Percentiles rank a stretch among this genome's conserved stretches.
Evolutionary conservation across 345 rosid species (phyloP).

Genomic region (Cardamine chenopodiifolia): DNA sequence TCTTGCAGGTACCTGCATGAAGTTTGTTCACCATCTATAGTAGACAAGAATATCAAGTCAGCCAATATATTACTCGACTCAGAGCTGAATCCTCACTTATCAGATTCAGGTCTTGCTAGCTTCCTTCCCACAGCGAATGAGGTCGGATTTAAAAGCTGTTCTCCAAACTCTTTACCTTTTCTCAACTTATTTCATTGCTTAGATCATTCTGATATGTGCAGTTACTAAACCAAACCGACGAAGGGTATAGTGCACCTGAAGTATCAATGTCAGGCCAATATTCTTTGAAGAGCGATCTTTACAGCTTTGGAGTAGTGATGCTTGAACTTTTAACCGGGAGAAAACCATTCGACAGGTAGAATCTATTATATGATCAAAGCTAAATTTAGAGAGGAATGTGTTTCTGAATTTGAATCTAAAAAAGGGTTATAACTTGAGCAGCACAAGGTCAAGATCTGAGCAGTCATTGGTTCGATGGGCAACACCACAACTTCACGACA

Average conservation of each 20-base stretch:
- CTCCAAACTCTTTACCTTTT: neutral
- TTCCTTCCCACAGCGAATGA: conserved; percentile 74
- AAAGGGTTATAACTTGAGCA: conserved; percentile 38
- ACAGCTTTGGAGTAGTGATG: conserved; percentile 97
- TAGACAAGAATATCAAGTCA: conserved; percentile 91
- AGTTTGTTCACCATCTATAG: conserved; percentile 84
- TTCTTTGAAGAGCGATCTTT: conserved; percentile 87
- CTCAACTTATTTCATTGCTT: conserved; percentile 13
- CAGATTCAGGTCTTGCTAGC: conserved; percentile 86
- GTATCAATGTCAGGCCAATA: conserved; percentile 90
- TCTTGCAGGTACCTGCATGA: conserved; percentile 88
- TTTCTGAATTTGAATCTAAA: neutral
- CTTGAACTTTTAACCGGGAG: conserved; percentile 96
- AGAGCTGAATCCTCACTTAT: conserved; percentile 91
- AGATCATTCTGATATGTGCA: conserved; percentile 42
- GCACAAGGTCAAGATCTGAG: conserved; percentile 85
- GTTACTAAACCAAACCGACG: conserved; percentile 64
- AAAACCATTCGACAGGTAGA: conserved; percentile 91
- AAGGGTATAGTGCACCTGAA: conserved; percentile 85
- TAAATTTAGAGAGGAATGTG: neutral
- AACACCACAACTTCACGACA: conserved; percentile 99
- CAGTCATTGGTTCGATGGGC: conserved; percentile 99
- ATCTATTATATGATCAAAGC: neutral
- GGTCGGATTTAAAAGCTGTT: conserved; percentile 46
- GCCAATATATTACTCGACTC: conserved; percentile 80